phyloP scores from a whole-genome alignment of 768 basidiomycete species.

The Trametes sanguinea region DNA sequence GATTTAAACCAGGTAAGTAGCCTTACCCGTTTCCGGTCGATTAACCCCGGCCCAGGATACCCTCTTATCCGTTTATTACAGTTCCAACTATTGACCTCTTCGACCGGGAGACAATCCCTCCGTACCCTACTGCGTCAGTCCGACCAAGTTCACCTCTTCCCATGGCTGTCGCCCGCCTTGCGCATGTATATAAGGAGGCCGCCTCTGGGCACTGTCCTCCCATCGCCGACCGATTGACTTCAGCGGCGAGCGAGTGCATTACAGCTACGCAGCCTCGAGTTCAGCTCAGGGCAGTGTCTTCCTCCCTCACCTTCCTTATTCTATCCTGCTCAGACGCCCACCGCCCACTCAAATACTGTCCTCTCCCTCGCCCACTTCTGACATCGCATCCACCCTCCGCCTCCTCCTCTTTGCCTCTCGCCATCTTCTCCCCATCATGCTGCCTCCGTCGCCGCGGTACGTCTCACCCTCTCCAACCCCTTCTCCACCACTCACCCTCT shows the following conservation, averaged over 20 bases:
- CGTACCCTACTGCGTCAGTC: too few relatives aligned
- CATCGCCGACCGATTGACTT: neutral
- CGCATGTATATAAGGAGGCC: too few relatives aligned
- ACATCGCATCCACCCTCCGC: neutral
- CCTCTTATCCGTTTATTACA: too few relatives aligned
- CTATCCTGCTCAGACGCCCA: neutral
- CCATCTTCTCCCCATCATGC: neutral
- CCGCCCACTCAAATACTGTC: neutral
- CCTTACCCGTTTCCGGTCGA: too few relatives aligned
- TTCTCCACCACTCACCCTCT: neutral
- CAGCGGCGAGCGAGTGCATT: too few relatives aligned
- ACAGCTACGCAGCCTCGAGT: neutral
- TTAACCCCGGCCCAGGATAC: too few relatives aligned
- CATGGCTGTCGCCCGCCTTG: too few relatives aligned
- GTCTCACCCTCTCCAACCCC: neutral
- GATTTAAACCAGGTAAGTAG: too few relatives aligned
- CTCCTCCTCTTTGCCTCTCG: neutral
- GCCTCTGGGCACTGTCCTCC: neutral
- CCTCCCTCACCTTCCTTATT: neutral
- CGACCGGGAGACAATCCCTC: too few relatives aligned
- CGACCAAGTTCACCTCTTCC: too few relatives aligned
- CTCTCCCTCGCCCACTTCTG: neutral
- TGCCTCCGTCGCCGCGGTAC: neutral
- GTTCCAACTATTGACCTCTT: too few relatives aligned
- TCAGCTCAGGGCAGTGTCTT: neutral